These are phyloP conservation scores for Lasiodiplodia sp. DNA, from an alignment of 2,329 filamentous ascomycete genomes.

Conservation along the genomic window DNA sequence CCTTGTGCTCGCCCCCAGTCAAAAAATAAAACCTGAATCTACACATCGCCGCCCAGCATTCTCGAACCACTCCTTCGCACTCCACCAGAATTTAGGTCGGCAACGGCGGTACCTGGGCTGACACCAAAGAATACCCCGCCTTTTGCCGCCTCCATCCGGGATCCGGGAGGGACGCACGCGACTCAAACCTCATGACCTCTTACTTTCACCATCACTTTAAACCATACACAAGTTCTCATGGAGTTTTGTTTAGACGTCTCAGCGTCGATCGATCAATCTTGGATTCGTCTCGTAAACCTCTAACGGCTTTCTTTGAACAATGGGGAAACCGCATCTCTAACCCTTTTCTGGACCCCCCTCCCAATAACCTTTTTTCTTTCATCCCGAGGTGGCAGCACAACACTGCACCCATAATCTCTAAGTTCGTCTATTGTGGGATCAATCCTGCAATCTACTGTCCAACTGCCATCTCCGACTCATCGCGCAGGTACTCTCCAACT, in stretches of 20 bases:
- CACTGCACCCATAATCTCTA: background rate
- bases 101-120: background rate
- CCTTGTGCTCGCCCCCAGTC: background rate
- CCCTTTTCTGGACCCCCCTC: background rate
- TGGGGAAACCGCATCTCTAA: background rate
- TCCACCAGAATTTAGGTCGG: background rate
- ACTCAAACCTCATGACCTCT: background rate
- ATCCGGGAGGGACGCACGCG: background rate
- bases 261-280: background rate
- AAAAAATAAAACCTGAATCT: background rate
- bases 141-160: constrained; percentile 17
- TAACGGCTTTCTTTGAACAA: background rate
- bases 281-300: background rate
- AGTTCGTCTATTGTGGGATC: constrained; percentile 1
- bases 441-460: background rate
- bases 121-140: background rate
- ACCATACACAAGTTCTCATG: background rate
- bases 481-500: background rate
- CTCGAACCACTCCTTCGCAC: background rate
- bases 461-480: background rate
- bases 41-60: background rate
- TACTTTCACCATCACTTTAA: too few relatives aligned
- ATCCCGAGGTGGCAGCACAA: background rate
- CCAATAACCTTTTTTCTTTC: background rate
- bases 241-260: background rate